Evolutionary conservation across 2,329 filamentous ascomycete species (phyloP).

Genomic region (Talaromyces sp.): DNA sequence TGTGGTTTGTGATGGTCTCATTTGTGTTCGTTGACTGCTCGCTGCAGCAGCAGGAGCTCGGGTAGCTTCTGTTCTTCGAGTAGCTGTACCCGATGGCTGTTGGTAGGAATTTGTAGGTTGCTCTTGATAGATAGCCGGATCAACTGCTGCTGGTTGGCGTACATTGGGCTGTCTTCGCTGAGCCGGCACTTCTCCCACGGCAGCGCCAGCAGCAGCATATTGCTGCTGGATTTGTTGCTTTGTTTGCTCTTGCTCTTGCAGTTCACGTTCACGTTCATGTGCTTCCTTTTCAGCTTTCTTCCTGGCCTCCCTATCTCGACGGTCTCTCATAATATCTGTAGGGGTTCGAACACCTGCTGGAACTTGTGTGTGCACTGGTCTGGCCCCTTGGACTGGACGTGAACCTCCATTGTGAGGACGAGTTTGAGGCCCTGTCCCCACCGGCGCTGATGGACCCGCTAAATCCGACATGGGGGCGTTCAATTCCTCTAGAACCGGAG

Average conservation of each 20-base stretch:
- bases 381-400: constrained; percentile 47
- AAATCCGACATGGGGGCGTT: constrained; percentile 90
- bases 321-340: constrained; percentile 85
- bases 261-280: constrained; percentile 48
- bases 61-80: constrained; percentile 11
- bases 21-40: constrained; percentile 17
- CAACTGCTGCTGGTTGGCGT: constrained; percentile 12
- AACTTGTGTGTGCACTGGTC: constrained; percentile 45
- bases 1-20: constrained; percentile 16
- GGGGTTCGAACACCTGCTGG: constrained; percentile 69
- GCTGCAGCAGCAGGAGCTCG: background rate
- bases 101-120: constrained; percentile 2
- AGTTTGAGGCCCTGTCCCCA: constrained; percentile 46
- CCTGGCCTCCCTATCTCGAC: constrained; percentile 68
- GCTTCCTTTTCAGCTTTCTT: constrained; percentile 64
- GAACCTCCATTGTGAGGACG: constrained; percentile 54
- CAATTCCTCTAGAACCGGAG: constrained; percentile 77
- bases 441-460: constrained; percentile 51
- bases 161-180: constrained; percentile 15
- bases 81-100: constrained; percentile 7
- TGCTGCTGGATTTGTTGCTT: constrained; percentile 25
- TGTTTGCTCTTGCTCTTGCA: constrained; percentile 37
- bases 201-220: constrained; percentile 35
- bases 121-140: constrained; percentile 13
- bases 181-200: constrained; percentile 28